Conservation (phyloP, 192 early-diverging fungal species). For the Allomyces macrogynus region DNA sequence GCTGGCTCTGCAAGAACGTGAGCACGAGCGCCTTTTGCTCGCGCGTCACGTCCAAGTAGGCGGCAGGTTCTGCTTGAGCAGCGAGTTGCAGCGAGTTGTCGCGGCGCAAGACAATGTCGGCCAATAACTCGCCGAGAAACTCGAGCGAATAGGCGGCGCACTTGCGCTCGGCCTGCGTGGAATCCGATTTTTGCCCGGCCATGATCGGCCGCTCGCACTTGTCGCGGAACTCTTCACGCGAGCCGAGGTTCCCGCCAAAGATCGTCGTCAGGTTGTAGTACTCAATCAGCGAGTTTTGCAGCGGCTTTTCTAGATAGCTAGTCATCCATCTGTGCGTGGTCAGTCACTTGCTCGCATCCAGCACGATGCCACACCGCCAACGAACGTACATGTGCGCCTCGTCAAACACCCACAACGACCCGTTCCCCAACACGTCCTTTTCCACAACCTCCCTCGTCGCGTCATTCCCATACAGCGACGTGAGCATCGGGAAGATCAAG, state of each 20-base stretch:
- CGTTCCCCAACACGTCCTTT: neutral
- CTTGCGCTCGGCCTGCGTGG: neutral
- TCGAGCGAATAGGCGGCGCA: neutral
- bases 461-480: neutral
- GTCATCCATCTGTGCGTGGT: neutral
- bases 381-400: neutral
- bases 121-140: neutral
- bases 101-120: neutral
- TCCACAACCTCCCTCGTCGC: neutral
- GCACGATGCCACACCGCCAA: neutral
- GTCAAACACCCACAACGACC: neutral
- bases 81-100: neutral
- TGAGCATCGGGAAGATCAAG: neutral
- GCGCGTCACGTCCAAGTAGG: neutral
- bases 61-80: neutral
- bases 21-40: neutral
- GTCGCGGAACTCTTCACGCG: neutral
- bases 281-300: neutral
- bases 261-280: neutral
- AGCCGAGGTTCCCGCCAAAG: neutral
- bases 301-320: neutral
- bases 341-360: neutral
- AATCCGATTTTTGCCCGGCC: neutral
- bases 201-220: neutral
- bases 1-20: neutral